Conservation (phyloP, 768 basidiomycete genomes). For the Mycena chlorophos region DNA sequence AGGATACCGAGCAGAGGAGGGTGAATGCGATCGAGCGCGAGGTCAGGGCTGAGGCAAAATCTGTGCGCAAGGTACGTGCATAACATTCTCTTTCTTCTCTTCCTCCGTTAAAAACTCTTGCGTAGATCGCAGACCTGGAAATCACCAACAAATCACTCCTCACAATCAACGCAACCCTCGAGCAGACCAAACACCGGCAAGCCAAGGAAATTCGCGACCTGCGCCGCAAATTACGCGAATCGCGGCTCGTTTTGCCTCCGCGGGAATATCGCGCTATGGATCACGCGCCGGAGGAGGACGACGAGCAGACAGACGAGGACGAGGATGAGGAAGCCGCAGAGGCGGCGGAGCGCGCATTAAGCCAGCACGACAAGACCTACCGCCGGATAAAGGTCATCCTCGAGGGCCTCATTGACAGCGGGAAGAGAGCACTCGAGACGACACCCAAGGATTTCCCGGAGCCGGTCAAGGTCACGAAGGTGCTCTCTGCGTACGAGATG, state of each 20-base stretch:
- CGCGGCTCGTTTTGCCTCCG: conserved; percentile 76
- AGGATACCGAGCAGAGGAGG: conserved; percentile 25
- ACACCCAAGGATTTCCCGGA: conserved; percentile 53
- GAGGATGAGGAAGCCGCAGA: conserved; percentile 44
- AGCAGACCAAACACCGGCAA: conserved; percentile 77
- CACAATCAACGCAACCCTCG: conserved; percentile 80
- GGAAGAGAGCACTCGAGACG: conserved; percentile 60
- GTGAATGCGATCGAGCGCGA: conserved; percentile 36
- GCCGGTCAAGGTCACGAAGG: conserved; percentile 55
- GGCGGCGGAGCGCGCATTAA: conserved; percentile 33
- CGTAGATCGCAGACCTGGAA: conserved; percentile 87
- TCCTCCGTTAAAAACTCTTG: background rate
- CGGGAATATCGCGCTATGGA: conserved; percentile 56
- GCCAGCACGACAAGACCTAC: conserved; percentile 56
- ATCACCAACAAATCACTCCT: conserved; percentile 87
- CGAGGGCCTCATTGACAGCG: conserved; percentile 59
- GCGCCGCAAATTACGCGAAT: conserved; percentile 78
- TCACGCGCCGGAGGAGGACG: conserved; percentile 47
- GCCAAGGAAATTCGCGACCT: conserved; percentile 85
- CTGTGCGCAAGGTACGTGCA: conserved; percentile 74
- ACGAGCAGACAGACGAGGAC: conserved; percentile 46
- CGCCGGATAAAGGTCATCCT: conserved; percentile 63
- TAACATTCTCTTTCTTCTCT: background rate
- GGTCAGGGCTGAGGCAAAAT: conserved; percentile 72
- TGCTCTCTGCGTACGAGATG: conserved; percentile 72